A percentile compares a stretch with the other conserved stretches of the same genome.
Evolutionary conservation across 352 stramenopile genomes (phyloP).

Genomic region (Phytophthora brassicae): DNA sequence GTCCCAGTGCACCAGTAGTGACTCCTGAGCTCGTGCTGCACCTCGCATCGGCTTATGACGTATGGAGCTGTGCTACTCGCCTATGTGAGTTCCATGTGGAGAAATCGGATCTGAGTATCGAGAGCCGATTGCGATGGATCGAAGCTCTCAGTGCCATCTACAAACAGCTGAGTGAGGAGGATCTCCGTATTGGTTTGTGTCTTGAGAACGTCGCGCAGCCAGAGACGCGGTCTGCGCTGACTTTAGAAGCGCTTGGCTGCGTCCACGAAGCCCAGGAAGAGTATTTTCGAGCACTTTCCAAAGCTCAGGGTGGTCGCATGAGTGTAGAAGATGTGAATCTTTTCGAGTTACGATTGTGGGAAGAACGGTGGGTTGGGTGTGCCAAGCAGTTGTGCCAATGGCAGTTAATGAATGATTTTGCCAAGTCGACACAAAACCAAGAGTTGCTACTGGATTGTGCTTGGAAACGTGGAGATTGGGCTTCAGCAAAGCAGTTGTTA

Average conservation of each 20-base stretch:
- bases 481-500: conserved; percentile 79
- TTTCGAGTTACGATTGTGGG: conserved; percentile 86
- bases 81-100: conserved; percentile 87
- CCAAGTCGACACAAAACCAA: conserved; percentile 90
- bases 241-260: conserved; percentile 79
- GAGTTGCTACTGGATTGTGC: conserved; percentile 91
- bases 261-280: conserved; percentile 88
- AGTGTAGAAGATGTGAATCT: conserved; percentile 82
- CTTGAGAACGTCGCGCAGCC: conserved; percentile 74
- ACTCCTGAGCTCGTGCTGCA: conserved; percentile 85
- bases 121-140: conserved; percentile 83
- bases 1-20: conserved; percentile 60
- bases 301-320: conserved; percentile 67
- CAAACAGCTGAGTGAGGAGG: conserved; percentile 85
- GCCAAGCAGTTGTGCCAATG: conserved; percentile 92
- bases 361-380: conserved; percentile 91
- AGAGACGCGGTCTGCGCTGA: conserved; percentile 73
- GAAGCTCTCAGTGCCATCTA: conserved; percentile 85
- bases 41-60: conserved; percentile 81
- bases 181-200: conserved; percentile 78
- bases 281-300: conserved; percentile 84
- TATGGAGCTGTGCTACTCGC: conserved; percentile 69
- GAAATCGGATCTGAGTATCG: conserved; percentile 61
- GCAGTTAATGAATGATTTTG: conserved; percentile 92
- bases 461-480: conserved; percentile 92